Evolutionary conservation across 805 yeast species (phyloP), one percentile per base, ranked within the genome.

Genomic region (Candida tibetensis): DNA sequence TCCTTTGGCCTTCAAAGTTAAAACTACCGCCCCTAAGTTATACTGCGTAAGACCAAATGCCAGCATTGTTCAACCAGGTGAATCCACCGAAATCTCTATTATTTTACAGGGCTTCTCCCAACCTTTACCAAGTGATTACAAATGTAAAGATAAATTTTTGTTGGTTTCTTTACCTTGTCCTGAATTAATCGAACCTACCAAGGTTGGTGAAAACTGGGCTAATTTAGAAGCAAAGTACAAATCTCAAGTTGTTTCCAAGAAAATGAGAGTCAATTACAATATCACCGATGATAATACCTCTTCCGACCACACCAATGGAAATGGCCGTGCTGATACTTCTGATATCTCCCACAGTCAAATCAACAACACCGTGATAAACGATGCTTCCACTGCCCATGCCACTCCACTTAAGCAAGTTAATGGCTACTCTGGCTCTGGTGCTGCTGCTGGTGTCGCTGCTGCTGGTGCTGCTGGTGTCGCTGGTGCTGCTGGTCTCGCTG

Each of bases 41-140:
- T 83, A 90, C 72, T 87, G 96, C 63, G 98, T 93, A 36, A 83
- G 96, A 67, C 99, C 99, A 46, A 93, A 90, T 62, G 91, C 97
- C 42, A 79, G 93, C 12, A 34, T 83, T 25, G 71, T 93, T 40
- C 72, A 71, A 19, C 90, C 98, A 10, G 93, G 95, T 25, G 76
- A 77, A 47, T 61, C 81, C 17, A 64, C 81, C 37, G 79, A 84
- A 39, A 85, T 93, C 37, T 77, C 90, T 32, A 82, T 93, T 52
- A 87, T 88, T 52, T 79, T 88, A 46, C 90, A 90, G 64, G 96
- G 95, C 12, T 72, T 85, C 50, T 68, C 80, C 38, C 79, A 80
- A 52, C 91, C 86, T 42, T 90, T 95, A 36, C 69, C 79, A 2
- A 64, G 77, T 34, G 88, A 80, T 55, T 79, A 74, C 66, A 83